Conservation (phyloP, 148 eudicot genomes). For the Rhododendron ovatum region DNA sequence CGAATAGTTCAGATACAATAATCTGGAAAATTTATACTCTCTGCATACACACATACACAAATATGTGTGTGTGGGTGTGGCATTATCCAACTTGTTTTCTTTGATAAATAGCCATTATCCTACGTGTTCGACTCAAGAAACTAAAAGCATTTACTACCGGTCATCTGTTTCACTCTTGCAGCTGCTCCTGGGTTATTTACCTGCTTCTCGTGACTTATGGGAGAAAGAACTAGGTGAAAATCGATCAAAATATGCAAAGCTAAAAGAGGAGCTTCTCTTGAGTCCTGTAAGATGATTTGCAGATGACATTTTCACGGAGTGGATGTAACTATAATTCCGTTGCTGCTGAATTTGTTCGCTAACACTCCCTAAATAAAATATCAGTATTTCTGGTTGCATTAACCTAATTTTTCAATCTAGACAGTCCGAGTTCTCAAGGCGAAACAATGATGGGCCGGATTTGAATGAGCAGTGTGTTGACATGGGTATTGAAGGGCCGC, state of each 20-base stretch:
- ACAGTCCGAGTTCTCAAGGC: conserved; percentile 41
- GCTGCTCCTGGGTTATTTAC: conserved; percentile 68
- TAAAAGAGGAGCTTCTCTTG: conserved; percentile 52
- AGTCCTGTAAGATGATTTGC: conserved; percentile 45
- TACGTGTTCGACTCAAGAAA: background rate
- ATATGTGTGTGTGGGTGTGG: background rate
- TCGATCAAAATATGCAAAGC: conserved; percentile 41
- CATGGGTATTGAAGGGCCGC: conserved; percentile 34
- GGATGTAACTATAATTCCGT: background rate
- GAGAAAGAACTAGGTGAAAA: conserved; percentile 43
- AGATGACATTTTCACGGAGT: background rate
- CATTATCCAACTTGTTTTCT: background rate
- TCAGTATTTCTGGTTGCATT: conserved; percentile 3
- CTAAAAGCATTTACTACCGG: background rate
- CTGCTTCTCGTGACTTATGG: conserved; percentile 47
- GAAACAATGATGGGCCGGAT: conserved; percentile 16
- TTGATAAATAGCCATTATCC: background rate
- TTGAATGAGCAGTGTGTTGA: conserved; percentile 16
- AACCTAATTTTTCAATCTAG: conserved; percentile 36
- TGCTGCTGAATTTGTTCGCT: background rate
- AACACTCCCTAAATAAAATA: background rate
- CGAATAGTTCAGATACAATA: background rate
- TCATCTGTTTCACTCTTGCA: conserved; percentile 25
- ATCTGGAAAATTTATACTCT: background rate
- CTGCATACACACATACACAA: background rate